Evolutionary conservation across 2,329 filamentous ascomycete species (phyloP), one percentile per base, ranked within the genome.

Genomic region (Botrytis deweyae): DNA sequence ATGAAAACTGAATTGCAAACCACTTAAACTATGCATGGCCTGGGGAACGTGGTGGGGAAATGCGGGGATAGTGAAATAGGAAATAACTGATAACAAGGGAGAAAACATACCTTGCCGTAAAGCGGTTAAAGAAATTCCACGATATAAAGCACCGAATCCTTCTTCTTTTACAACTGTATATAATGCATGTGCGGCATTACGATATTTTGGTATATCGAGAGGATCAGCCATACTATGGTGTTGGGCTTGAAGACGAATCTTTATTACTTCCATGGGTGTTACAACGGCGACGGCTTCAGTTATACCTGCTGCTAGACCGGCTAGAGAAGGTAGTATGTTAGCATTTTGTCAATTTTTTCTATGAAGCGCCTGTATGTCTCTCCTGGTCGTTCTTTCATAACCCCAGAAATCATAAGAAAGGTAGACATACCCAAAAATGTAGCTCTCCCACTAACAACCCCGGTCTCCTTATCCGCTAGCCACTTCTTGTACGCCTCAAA

Each of bases 261-360:
- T 99, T 84, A 99, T 90, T 76, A 99, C 96, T 86, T 99, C 96
- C 96, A 99, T 99, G 9, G 96, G 96, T 44, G 95, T 98, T 73
- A 99, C 96, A 70, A 99, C 93, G 67, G 93, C 92, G 63, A 99
- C 95, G 77, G 96, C 96, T 88, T 99, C 96, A 33, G 96, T 98
- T 29, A 99, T 91, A 84, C 96, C 96, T 40, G 96, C 96, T 38
- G 93, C 89, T 64, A 99, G 91, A 81, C 96, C 96, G 79, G 96
- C 93, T 91, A 76, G 70, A 49, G 16, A 14, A 36, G n/a, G 29
- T 10, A 5, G 0, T 16, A 29, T 61, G 38, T 73, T 44, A 70
- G 55, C 55, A 20, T 29, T 18, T 9, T 36, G 36, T 65, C 29
- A 8, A 9, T 58, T 29, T 52, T 16, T 18, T 22, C 12, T 29